Conservation (phyloP, 2,329 filamentous ascomycete species). For the Metarhizium anisopliae region DNA sequence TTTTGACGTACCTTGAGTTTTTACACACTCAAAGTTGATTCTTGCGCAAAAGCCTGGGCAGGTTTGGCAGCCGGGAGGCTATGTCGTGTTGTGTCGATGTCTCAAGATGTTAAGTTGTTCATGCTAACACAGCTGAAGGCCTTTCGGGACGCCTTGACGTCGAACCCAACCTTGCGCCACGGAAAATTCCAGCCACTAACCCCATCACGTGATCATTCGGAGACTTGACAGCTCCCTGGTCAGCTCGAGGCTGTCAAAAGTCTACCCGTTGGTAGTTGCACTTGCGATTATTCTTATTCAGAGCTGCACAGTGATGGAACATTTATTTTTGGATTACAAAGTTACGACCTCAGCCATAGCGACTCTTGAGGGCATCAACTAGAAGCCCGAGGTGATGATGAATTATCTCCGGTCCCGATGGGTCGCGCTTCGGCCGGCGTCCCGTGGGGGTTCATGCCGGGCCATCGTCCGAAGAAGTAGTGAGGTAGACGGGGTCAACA, state of each 20-base stretch:
- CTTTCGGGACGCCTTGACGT: background rate
- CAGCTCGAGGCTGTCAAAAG: background rate
- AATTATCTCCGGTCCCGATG: background rate
- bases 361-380: background rate
- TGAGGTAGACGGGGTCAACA: background rate
- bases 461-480: background rate
- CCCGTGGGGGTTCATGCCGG: background rate
- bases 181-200: background rate
- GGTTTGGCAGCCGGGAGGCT: background rate
- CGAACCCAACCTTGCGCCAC: background rate
- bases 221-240: background rate
- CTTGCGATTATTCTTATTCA: too few species aligned
- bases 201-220: background rate
- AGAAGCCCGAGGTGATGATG: background rate
- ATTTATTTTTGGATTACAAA: background rate
- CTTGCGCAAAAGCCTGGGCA: background rate
- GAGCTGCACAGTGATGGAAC: too few species aligned
- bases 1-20: slow-evolving; percentile 41
- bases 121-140: background rate
- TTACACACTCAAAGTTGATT: slow-evolving; percentile 25
- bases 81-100: background rate
- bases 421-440: background rate
- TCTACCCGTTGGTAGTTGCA: too few species aligned
- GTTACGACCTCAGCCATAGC: background rate
- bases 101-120: background rate